Conservation (phyloP, 2,329 filamentous ascomycete genomes). For the Macroventuria anomochaeta region DNA sequence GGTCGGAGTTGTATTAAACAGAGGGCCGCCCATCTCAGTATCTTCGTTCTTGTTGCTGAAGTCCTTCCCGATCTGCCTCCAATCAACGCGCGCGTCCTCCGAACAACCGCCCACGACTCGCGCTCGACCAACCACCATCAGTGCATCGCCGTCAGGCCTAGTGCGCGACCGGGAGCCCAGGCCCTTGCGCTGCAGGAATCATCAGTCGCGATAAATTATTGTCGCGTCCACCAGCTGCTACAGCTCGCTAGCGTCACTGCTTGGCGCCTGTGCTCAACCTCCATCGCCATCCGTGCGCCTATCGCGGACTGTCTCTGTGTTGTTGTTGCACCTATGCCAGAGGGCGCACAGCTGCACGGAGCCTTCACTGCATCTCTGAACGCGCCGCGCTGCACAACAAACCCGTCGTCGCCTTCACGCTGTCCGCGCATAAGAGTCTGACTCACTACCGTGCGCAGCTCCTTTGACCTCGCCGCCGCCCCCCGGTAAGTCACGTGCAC, state of each 20-base stretch:
- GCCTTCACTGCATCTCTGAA: slow-evolving; percentile 23
- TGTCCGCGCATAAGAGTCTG: slow-evolving; percentile 21
- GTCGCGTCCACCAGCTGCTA: slow-evolving; percentile 27
- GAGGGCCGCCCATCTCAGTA: slow-evolving; percentile 18
- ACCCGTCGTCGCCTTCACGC: slow-evolving; percentile 36
- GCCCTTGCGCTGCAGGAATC: slow-evolving; percentile 16
- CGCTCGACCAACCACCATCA: slow-evolving; percentile 32
- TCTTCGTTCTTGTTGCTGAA: slow-evolving; percentile 29
- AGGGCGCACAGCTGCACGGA: slow-evolving; percentile 31
- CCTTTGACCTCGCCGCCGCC: slow-evolving; percentile 37
- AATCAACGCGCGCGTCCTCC: slow-evolving; percentile 44
- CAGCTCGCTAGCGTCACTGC: slow-evolving; percentile 30
- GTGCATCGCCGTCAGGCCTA: slow-evolving; percentile 28
- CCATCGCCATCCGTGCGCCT: slow-evolving; percentile 32
- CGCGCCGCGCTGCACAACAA: slow-evolving; percentile 30
- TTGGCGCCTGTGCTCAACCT: slow-evolving; percentile 25
- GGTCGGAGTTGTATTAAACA: slow-evolving; percentile 24
- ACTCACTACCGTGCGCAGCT: slow-evolving; percentile 35
- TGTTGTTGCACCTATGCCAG: slow-evolving; percentile 26
- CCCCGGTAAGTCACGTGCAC: slow-evolving; percentile 45
- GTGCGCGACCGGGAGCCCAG: slow-evolving; percentile 24
- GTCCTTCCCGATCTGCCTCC: slow-evolving; percentile 43
- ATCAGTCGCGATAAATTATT: slow-evolving; percentile 12
- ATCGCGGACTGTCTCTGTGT: slow-evolving; percentile 29
- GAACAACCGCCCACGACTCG: slow-evolving; percentile 36